Percentiles rank a stretch among this genome's conserved stretches.
phyloP scores from a whole-genome alignment of 495 filamentous ascomycete genomes.

The Polyplosphaeria fusca region DNA sequence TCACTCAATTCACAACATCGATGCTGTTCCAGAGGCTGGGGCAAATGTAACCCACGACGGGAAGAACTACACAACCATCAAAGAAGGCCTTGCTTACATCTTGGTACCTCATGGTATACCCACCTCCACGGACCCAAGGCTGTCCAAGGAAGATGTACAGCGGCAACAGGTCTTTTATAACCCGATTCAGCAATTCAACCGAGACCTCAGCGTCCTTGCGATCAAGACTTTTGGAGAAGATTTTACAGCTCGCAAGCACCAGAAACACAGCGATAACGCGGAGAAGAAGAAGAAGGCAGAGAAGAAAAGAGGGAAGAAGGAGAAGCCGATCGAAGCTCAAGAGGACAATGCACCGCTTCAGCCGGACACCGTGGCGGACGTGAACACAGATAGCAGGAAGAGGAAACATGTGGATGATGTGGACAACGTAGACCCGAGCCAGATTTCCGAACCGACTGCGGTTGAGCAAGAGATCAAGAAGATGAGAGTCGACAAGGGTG shows the following conservation, averaged over 20 bases:
- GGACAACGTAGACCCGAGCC: not conserved
- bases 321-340: not conserved
- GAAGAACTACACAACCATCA: constrained; percentile 59
- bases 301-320: constrained; percentile 4
- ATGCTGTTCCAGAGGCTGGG: constrained; percentile 30
- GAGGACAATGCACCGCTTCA: not conserved
- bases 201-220: constrained; percentile 87
- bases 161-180: constrained; percentile 93
- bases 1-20: constrained; percentile 1
- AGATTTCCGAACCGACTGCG: not conserved
- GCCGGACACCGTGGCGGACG: not conserved
- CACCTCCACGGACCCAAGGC: constrained; percentile 34
- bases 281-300: constrained; percentile 12
- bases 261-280: constrained; percentile 43
- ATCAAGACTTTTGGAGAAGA: constrained; percentile 81
- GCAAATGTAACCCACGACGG: constrained; percentile 47
- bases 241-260: constrained; percentile 43
- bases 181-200: constrained; percentile 97
- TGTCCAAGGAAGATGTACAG: constrained; percentile 46
- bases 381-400: constrained; percentile 5
- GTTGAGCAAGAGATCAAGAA: not conserved
- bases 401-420: not conserved
- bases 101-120: constrained; percentile 56
- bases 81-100: constrained; percentile 67
- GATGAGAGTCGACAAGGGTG: not conserved